Conservation (phyloP, 1,284 basidiomycete genomes). For the Trichosporon asahii region DNA sequence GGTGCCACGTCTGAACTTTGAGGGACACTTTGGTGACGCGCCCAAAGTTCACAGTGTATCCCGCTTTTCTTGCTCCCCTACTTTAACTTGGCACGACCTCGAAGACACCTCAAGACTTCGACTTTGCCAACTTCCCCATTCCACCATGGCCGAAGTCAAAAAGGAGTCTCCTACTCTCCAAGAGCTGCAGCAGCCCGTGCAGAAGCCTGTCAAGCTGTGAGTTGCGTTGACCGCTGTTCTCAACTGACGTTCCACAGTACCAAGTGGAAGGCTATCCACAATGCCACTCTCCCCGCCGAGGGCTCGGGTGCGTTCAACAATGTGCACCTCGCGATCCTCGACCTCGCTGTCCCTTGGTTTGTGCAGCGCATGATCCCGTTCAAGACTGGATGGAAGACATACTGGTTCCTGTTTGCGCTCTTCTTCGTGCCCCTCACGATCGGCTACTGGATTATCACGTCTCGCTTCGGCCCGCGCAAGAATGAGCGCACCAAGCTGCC, state of each 20-base stretch:
- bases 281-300: constrained; percentile 82
- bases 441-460: constrained; percentile 87
- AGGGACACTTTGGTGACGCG: neutral
- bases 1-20: constrained; percentile 5
- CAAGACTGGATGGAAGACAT: constrained; percentile 63
- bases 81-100: neutral
- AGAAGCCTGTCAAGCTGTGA: constrained; percentile 7
- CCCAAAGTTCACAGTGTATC: neutral
- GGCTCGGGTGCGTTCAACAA: constrained; percentile 82
- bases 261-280: constrained; percentile 54
- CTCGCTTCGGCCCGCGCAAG: constrained; percentile 72
- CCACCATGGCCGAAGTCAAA: constrained; percentile 9
- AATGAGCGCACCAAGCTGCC: constrained; percentile 87
- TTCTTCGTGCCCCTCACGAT: constrained; percentile 74
- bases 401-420: constrained; percentile 69
- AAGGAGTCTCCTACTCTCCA: constrained; percentile 2
- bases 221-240: neutral
- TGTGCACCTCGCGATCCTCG: constrained; percentile 68
- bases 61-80: neutral
- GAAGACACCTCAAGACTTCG: neutral
- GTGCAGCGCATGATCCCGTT: constrained; percentile 72
- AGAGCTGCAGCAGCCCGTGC: constrained; percentile 1
- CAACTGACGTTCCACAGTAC: constrained; percentile 26
- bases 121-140: constrained; percentile 2
- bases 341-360: constrained; percentile 74